Percentiles rank a stretch among this genome's conserved stretches.
Conservation (phyloP, 78 protist genomes). For the Guillardia theta region DNA sequence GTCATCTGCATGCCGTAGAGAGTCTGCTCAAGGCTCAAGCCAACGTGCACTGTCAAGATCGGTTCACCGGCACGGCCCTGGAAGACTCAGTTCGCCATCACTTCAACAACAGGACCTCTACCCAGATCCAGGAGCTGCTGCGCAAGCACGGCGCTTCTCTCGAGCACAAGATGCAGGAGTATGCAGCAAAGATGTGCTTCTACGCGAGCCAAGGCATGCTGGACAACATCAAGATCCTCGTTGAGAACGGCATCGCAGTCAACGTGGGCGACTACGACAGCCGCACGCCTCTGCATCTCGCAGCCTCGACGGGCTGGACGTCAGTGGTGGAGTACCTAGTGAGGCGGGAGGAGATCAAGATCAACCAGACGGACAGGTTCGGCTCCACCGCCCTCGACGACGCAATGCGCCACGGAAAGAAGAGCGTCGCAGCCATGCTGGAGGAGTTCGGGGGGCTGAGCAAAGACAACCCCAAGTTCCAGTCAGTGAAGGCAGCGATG, state of each 20-base stretch:
- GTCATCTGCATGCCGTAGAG: not conserved
- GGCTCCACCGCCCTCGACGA: not conserved
- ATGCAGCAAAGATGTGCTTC: not conserved
- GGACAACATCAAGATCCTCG: not conserved
- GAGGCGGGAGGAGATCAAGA: not conserved
- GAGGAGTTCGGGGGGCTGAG: not conserved
- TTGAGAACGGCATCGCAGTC: not conserved
- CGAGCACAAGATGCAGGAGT: not conserved
- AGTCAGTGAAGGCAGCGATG: no score
- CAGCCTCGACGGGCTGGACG: not conserved
- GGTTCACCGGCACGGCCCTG: not conserved
- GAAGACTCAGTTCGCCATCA: not conserved
- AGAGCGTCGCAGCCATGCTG: not conserved
- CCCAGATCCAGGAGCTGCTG: not conserved
- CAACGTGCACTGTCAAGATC: not conserved
- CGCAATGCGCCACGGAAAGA: not conserved
- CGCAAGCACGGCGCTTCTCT: not conserved
- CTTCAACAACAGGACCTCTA: not conserved
- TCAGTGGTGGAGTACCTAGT: not conserved
- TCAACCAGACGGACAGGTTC: not conserved
- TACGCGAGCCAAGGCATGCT: not conserved
- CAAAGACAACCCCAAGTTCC: no score
- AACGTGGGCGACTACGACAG: slow-evolving; percentile 32
- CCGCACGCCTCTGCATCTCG: slow-evolving; percentile 33
- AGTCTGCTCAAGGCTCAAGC: not conserved